Base-by-base conservation (phyloP, 768 basidiomycete genomes). In the Megacollybia marginata region DNA sequence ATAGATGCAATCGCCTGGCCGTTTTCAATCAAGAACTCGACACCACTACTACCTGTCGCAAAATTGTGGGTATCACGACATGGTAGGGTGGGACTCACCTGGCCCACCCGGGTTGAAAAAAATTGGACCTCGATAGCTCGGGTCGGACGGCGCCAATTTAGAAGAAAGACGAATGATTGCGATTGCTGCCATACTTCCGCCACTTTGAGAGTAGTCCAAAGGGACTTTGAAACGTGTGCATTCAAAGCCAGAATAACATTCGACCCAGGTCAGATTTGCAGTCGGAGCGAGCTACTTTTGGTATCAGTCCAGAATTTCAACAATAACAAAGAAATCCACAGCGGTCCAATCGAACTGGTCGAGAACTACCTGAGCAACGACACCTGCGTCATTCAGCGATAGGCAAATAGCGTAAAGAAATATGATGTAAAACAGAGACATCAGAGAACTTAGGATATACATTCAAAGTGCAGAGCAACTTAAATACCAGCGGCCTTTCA, bases 151-250 rank as follows among this genome's bases (percentile, higher is more conserved):
- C 1, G 54, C 40, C 19, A 57, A 20, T 9, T 47, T 54, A 2
- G 66, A 48, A 2, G 60, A 58, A 32, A 60, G 47, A 40, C 58
- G 53, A 13, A 63, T 51, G 18, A 66, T 12, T 0, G 66, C 64
- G 18, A 68, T 53, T 10, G 55, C 55, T 12, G 61, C 59, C 18
- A 53, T 43, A 6, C 35, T 52, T 13, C 46, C 52, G 9, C 45
- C 13, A 2, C 59, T 57, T 2, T 58, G 47, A 1, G 53, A 49
- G 51, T 68, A 64, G 52, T 68, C 60, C 11, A 68, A 46, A 2
- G 66, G 66, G 7, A 66, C 59, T 62, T 64, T 36, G 18, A 44
- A 31, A 12, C 62, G 57, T 11, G 64, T 56, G 46, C 64, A 65
- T 47, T 64, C 53, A 23, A 52, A 53, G 20, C 18, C 44, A 13